These are phyloP conservation scores for Endotrypanum monterogeii DNA, from an alignment of 208 protist species.

Conservation along the genomic window DNA sequence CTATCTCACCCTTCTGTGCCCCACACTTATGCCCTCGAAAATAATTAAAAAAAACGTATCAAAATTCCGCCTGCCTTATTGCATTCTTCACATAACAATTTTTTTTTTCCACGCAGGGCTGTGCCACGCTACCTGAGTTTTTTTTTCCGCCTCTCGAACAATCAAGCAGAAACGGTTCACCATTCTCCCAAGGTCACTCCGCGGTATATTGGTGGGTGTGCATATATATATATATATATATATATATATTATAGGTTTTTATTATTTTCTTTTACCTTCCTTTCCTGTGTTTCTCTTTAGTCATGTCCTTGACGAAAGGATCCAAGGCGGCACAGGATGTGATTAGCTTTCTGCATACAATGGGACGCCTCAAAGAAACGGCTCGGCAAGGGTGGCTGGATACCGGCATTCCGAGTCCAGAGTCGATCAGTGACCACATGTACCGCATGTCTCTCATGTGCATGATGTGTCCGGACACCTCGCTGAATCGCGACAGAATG, in stretches of 20 bases:
- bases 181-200: not conserved
- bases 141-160: not conserved
- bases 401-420: conserved; percentile 56
- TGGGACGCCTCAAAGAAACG: conserved; percentile 85
- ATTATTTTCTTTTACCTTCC: not conserved
- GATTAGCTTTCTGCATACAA: conserved; percentile 72
- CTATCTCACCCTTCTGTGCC: not conserved
- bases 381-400: conserved; percentile 92
- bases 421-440: conserved; percentile 93
- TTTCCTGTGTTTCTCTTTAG: not conserved
- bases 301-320: conserved; percentile 25
- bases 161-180: not conserved
- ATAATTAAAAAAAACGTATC: too few species aligned
- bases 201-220: not conserved
- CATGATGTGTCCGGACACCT: conserved; percentile 89
- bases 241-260: too few species aligned
- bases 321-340: conserved; percentile 37
- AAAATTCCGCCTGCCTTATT: not conserved
- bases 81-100: not conserved
- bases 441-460: conserved; percentile 91
- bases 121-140: not conserved
- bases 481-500: conserved; percentile 70
- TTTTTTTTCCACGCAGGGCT: not conserved
- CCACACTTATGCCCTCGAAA: not conserved
- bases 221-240: not conserved